Conservation (phyloP, 2,329 filamentous ascomycete genomes). For the Rasamsonia emersonii region DNA sequence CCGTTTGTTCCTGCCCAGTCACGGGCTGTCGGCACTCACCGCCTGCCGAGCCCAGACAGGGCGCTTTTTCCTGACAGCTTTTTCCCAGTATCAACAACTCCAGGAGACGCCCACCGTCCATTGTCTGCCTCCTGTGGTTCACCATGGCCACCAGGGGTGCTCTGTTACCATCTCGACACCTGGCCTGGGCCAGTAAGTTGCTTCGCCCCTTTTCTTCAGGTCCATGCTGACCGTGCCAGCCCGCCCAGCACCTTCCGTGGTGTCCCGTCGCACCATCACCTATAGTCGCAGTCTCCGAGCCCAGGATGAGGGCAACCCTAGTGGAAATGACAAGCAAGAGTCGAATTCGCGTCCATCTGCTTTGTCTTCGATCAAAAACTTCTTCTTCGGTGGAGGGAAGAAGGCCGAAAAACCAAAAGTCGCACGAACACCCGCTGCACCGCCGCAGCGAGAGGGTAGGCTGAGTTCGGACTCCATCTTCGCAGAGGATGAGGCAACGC, state of each 20-base stretch:
- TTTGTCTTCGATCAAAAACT: conserved; percentile 26
- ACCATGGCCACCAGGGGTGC: conserved; percentile 32
- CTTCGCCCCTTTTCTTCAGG: not conserved
- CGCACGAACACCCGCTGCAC: conserved; percentile 18
- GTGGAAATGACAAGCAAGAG: conserved; percentile 12
- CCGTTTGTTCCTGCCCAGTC: too few species aligned
- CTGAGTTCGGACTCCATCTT: conserved; percentile 34
- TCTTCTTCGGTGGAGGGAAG: conserved; percentile 21
- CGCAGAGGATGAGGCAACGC: conserved; percentile 24
- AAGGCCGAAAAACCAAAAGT: conserved; percentile 20
- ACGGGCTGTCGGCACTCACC: too few species aligned
- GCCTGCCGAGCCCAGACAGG: too few species aligned
- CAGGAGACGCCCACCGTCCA: not conserved
- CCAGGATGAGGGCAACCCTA: conserved; percentile 16
- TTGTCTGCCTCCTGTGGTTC: conserved; percentile 3
- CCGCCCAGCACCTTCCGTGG: conserved; percentile 23
- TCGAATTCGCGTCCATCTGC: conserved; percentile 14
- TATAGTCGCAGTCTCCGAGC: conserved; percentile 22
- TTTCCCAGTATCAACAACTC: not conserved
- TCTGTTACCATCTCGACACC: conserved; percentile 28
- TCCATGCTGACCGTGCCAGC: conserved; percentile 13
- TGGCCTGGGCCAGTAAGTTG: conserved; percentile 28
- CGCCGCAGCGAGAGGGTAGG: conserved; percentile 25
- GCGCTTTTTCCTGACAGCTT: too few species aligned
- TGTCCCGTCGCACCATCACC: conserved; percentile 29